Evolutionary conservation across 2,329 filamentous ascomycete species (phyloP).

Genomic region (Trichophyton mentagrophytes): DNA sequence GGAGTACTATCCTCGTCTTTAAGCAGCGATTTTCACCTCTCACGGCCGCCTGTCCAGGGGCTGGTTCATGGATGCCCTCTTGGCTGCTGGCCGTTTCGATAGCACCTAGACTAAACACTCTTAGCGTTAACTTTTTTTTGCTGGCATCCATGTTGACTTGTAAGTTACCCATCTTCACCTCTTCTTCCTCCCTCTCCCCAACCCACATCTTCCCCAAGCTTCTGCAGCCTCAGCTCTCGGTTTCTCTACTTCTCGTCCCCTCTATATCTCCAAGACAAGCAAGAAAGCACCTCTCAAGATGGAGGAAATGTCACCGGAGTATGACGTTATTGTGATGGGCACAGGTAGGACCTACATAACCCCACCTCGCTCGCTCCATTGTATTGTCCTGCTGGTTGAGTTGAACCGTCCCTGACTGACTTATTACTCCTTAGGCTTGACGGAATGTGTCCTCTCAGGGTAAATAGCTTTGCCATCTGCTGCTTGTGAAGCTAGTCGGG

Average conservation of each 20-base stretch:
- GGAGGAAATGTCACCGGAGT: slow-evolving; percentile 97
- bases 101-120: not conserved
- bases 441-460: slow-evolving; percentile 98
- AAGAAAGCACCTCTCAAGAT: slow-evolving; percentile 39
- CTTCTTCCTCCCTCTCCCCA: not conserved
- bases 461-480: slow-evolving; percentile 34
- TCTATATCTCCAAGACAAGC: not conserved
- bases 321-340: slow-evolving; percentile 97
- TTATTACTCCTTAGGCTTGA: slow-evolving; percentile 54
- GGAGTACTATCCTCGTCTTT: not conserved
- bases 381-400: slow-evolving; percentile 6
- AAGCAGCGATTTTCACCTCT: not conserved
- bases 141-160: not conserved
- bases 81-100: not conserved
- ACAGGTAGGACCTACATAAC: slow-evolving; percentile 54
- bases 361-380: slow-evolving; percentile 17
- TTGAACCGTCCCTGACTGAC: slow-evolving; percentile 18
- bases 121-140: not conserved
- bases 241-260: not conserved
- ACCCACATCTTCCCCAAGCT: not conserved
- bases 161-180: not conserved
- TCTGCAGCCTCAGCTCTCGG: not conserved
- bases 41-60: not conserved
- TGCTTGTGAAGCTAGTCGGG: not conserved
- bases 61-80: not conserved